phyloP scores from a whole-genome alignment of 345 rosid genomes.

The Eutrema japonicum region DNA sequence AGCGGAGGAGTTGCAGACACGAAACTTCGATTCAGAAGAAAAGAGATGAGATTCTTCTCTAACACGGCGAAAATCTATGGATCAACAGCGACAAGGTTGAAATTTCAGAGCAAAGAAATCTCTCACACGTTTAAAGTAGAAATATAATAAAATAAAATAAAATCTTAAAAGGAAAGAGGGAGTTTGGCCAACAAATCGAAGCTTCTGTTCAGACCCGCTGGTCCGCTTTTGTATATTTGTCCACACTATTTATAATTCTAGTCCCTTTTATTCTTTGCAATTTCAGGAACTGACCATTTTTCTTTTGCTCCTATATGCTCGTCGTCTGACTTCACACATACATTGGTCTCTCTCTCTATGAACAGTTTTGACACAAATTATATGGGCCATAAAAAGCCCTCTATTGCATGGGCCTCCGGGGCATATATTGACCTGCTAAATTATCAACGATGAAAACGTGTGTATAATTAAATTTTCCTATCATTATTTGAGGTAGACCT shows the following conservation, averaged over 20 bases:
- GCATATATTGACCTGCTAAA: not conserved
- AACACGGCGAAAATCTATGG: slow-evolving; percentile 39
- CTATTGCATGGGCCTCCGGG: not conserved
- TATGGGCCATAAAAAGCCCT: slow-evolving; percentile 36
- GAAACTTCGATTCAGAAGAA: slow-evolving; percentile 6
- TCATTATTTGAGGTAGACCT: not conserved
- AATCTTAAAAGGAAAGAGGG: slow-evolving; percentile 23
- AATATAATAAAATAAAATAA: not conserved
- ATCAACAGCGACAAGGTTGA: slow-evolving; percentile 36
- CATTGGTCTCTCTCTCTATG: not conserved
- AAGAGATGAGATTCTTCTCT: slow-evolving; percentile 16
- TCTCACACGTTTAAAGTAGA: slow-evolving; percentile 34
- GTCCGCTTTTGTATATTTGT: slow-evolving; percentile 33
- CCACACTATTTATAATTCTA: slow-evolving; percentile 19
- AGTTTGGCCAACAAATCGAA: slow-evolving; percentile 45
- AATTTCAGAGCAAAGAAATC: slow-evolving; percentile 41
- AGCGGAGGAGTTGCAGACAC: slow-evolving; percentile 19
- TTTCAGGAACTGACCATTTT: not conserved
- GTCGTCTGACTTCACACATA: slow-evolving; percentile 1
- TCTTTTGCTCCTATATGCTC: slow-evolving; percentile 10
- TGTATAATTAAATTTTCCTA: slow-evolving; percentile 9
- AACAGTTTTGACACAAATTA: not conserved
- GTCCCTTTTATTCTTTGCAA: slow-evolving; percentile 22
- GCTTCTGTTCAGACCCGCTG: slow-evolving; percentile 43
- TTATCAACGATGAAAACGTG: not conserved